Evolutionary conservation across 2,329 filamentous ascomycete genomes (phyloP).

Genomic region (Neophaeococcomyces aloes): DNA sequence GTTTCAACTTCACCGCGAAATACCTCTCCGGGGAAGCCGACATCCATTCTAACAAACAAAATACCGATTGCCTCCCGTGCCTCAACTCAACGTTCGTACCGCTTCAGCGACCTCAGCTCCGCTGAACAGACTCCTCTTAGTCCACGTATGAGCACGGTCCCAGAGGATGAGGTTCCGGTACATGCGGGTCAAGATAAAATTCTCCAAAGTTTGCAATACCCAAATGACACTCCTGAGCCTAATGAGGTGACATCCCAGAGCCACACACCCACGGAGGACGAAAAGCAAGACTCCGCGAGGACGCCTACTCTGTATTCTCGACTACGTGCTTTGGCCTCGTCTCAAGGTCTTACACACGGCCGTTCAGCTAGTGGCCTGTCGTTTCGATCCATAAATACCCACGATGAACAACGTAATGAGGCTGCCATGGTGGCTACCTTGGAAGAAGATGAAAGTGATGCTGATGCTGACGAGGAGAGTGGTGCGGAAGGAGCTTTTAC

Average conservation of each 20-base stretch:
- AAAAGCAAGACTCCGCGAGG: conserved; percentile 50
- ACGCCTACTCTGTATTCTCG: conserved; percentile 63
- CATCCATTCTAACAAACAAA: neutral
- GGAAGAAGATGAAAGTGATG: conserved; percentile 55
- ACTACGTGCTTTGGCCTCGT: conserved; percentile 60
- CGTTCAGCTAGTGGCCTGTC: conserved; percentile 41
- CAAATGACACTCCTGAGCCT: conserved; percentile 43
- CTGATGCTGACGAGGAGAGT: conserved; percentile 74
- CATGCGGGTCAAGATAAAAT: neutral
- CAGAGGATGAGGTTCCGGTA: conserved; percentile 5
- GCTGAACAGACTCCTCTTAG: conserved; percentile 5
- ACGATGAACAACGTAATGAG: conserved; percentile 36
- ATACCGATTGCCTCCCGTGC: neutral
- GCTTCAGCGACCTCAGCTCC: conserved; percentile 2
- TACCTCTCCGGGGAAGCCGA: neutral
- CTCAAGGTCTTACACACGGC: conserved; percentile 40
- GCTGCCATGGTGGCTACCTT: conserved; percentile 46
- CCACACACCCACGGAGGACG: conserved; percentile 48
- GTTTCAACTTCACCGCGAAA: neutral
- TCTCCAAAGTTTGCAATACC: conserved; percentile 63
- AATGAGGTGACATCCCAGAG: conserved; percentile 41
- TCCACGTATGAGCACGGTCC: conserved; percentile 5
- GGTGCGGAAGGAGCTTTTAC: conserved; percentile 59
- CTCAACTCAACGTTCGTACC: neutral
- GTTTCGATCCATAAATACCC: conserved; percentile 32